Evolutionary conservation across 1,284 basidiomycete genomes (phyloP), one percentile per base, ranked within the genome.

Genomic region (Ganoderma leucocontextum): DNA sequence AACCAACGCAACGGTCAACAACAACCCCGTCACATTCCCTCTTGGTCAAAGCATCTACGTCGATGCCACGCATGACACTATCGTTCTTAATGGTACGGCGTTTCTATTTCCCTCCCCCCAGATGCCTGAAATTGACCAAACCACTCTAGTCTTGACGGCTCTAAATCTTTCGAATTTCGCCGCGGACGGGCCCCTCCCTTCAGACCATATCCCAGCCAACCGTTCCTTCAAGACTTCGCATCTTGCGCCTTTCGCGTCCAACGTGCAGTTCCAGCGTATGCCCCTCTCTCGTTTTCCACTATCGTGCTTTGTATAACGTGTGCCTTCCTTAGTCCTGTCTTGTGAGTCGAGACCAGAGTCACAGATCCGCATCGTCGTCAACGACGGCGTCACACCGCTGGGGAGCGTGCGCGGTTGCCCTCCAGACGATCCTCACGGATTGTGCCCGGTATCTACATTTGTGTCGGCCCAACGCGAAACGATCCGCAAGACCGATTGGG

Each of bases 361-460:
- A 0, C 93, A 95, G 74, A 90, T 96, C 71, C 90, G 94, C 12
- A 83, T 93, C 64, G 87, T 94, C 75, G 87, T 96, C 79, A 97
- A 97, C 80, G 96, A 98, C 76, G 96, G 93, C 4, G 92, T 96
- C 2, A 85, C 90, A 0, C 95, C 96, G 1, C 84, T 97, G 49
- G 90, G 90, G 1, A 88, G 90, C 42, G 85, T 95, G 75, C 82
- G 84, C 22, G 93, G 92, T 1, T 96, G 95, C 74, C 88, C 91
- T 0, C 78, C 86, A 72, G 84, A 91, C 73, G 82, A 85, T 17
- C 12, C 60, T 52, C 88, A 96, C 68, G 95, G 96, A 9, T 86
- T 97, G 79, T 98, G 96, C 74, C 84, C 92, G 0, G 83, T 97
- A 8, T 82, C 88, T 42, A 88, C 86, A 2, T 97, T 98, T 76